Conservation (phyloP, 345 rosid species). For the Mallotus nudiflorus region DNA sequence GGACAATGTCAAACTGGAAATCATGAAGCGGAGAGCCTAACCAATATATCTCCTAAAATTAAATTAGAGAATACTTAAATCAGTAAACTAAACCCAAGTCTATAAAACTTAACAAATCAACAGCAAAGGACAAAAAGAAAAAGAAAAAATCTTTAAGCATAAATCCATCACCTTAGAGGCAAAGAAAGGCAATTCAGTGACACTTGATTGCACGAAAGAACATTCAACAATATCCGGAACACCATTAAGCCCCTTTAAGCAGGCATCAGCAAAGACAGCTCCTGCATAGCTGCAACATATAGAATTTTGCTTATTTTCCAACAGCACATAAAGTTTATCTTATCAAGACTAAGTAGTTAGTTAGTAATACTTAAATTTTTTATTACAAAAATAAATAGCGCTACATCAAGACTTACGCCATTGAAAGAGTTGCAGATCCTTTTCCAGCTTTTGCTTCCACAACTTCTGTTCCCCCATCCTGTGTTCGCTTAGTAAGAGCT, state of each 20-base stretch:
- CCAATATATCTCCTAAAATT: no score
- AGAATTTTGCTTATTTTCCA: not conserved
- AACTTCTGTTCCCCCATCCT: conserved; percentile 89
- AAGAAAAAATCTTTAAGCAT: not conserved
- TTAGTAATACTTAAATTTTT: no score
- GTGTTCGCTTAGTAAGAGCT: conserved; percentile 81
- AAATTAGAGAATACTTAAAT: not conserved
- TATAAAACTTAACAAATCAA: no score
- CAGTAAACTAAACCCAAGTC: not conserved
- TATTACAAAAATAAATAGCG: no score
- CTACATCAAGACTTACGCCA: conserved; percentile 65
- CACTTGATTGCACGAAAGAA: conserved; percentile 68
- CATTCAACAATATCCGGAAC: conserved; percentile 78
- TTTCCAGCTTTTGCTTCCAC: conserved; percentile 93
- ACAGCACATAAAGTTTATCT: not conserved
- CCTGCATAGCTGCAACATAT: conserved; percentile 67
- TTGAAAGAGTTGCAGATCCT: conserved; percentile 85
- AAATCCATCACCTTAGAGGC: conserved; percentile 64
- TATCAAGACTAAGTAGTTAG: no score
- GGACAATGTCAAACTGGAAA: no score
- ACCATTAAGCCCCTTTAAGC: conserved; percentile 80
- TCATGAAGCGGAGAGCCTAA: no score
- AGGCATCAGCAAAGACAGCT: conserved; percentile 87
- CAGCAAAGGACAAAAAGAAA: not conserved
- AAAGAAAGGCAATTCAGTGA: conserved; percentile 80